A percentile compares a stretch with the other conserved stretches of the same genome.
These are phyloP conservation scores for Cryptosporidium felis DNA, from an alignment of 169 alveolate species.

Conservation along the genomic window DNA sequence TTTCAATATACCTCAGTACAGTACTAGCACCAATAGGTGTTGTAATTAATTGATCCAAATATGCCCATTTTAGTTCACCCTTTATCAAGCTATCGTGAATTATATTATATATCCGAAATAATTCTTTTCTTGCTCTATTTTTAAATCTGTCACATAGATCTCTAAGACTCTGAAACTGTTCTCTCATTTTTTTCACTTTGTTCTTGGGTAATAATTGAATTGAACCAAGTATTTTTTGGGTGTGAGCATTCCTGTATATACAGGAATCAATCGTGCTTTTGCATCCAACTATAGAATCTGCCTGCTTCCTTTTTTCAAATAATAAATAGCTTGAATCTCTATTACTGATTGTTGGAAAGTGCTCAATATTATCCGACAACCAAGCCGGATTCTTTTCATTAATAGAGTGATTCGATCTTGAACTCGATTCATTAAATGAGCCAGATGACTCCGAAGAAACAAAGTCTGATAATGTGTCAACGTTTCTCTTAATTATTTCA, in stretches of 20 bases:
- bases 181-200: constrained; percentile 41
- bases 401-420: neutral
- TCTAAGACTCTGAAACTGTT: constrained; percentile 51
- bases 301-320: neutral
- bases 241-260: constrained; percentile 53
- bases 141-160: constrained; percentile 51
- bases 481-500: neutral
- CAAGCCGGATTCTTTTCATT: neutral
- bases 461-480: constrained; percentile 61
- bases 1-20: constrained; percentile 40
- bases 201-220: constrained; percentile 30
- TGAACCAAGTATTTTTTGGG: constrained; percentile 56
- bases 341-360: neutral
- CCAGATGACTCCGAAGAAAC: constrained; percentile 43
- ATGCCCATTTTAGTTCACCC: constrained; percentile 63
- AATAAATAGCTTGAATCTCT: neutral
- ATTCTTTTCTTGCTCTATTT: constrained; percentile 55
- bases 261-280: constrained; percentile 68
- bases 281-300: constrained; percentile 51
- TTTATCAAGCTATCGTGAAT: constrained; percentile 56
- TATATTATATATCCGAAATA: constrained; percentile 38
- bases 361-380: neutral
- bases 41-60: constrained; percentile 39
- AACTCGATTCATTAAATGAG: neutral
- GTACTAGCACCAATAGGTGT: constrained; percentile 71